Conservation (phyloP, 768 basidiomycete genomes). For the Rhizopogon salebrosus region DNA sequence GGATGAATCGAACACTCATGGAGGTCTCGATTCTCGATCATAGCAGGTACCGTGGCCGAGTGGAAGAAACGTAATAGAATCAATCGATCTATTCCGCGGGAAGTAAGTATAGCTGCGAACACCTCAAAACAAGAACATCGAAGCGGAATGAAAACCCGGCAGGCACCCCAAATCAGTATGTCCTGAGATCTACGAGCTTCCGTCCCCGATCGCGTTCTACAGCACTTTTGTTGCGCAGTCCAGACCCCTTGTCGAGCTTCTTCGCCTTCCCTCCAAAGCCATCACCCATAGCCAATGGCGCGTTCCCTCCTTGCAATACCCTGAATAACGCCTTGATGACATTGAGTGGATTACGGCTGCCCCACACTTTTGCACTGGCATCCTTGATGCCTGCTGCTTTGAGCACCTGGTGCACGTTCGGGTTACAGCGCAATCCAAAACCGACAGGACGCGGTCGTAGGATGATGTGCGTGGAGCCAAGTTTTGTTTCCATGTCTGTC, state of each 20-base stretch:
- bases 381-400: slow-evolving; percentile 96
- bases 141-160: not conserved
- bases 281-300: slow-evolving; percentile 76
- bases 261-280: slow-evolving; percentile 71
- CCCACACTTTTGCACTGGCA: slow-evolving; percentile 92
- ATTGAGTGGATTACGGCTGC: slow-evolving; percentile 75
- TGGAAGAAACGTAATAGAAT: not conserved
- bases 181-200: slow-evolving; percentile 63
- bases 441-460: slow-evolving; percentile 82
- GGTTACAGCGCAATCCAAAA: slow-evolving; percentile 89
- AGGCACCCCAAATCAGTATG: slow-evolving; percentile 26
- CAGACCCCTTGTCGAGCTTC: slow-evolving; percentile 70
- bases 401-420: slow-evolving; percentile 81
- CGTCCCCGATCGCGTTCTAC: slow-evolving; percentile 82
- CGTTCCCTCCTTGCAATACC: slow-evolving; percentile 81
- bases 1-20: too few relatives aligned
- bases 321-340: slow-evolving; percentile 83
- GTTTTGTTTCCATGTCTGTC: slow-evolving; percentile 83
- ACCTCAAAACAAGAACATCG: not conserved
- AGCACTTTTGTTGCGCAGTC: slow-evolving; percentile 61
- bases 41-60: not conserved
- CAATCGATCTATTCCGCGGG: slow-evolving; percentile 9
- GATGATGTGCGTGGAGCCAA: slow-evolving; percentile 76
- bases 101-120: too few relatives aligned
- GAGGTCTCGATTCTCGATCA: not conserved